A percentile compares a stretch with the other conserved stretches of the same genome.
Evolutionary conservation across 1,284 basidiomycete genomes (phyloP).

Genomic region (Porodaedalea pini): DNA sequence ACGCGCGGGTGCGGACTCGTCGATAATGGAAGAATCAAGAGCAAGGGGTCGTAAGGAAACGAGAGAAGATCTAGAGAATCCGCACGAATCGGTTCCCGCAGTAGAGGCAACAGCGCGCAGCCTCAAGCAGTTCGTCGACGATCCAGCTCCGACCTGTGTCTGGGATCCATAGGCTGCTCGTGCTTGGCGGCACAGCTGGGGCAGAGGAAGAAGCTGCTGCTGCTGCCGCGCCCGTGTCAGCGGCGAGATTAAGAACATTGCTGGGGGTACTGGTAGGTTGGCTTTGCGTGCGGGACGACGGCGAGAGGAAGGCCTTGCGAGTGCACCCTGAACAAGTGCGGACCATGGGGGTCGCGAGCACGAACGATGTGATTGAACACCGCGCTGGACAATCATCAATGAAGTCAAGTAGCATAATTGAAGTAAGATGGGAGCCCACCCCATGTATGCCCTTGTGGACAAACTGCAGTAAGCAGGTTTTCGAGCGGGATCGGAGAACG

Average conservation of each 20-base stretch:
- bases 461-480: conserved; percentile 54
- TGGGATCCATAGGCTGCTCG: conserved; percentile 39
- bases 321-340: conserved; percentile 69
- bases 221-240: background rate
- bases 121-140: conserved; percentile 59
- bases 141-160: conserved; percentile 55
- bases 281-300: conserved; percentile 30
- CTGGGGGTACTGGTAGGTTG: background rate
- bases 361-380: conserved; percentile 69
- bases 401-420: background rate
- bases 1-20: background rate
- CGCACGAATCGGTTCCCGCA: conserved; percentile 67
- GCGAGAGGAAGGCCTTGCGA: conserved; percentile 63
- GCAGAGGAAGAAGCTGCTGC: conserved; percentile 2
- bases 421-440: conserved; percentile 35
- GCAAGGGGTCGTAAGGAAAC: too few relatives aligned
- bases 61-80: conserved; percentile 35
- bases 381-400: conserved; percentile 42
- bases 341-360: conserved; percentile 62
- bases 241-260: background rate
- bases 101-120: conserved; percentile 60
- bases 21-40: background rate
- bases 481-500: conserved; percentile 50
- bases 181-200: conserved; percentile 20
- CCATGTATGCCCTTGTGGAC: conserved; percentile 67